Evolutionary conservation across 2,329 filamentous ascomycete genomes (phyloP), one percentile per base, ranked within the genome.

Genomic region (Hansfordia pulvinata): DNA sequence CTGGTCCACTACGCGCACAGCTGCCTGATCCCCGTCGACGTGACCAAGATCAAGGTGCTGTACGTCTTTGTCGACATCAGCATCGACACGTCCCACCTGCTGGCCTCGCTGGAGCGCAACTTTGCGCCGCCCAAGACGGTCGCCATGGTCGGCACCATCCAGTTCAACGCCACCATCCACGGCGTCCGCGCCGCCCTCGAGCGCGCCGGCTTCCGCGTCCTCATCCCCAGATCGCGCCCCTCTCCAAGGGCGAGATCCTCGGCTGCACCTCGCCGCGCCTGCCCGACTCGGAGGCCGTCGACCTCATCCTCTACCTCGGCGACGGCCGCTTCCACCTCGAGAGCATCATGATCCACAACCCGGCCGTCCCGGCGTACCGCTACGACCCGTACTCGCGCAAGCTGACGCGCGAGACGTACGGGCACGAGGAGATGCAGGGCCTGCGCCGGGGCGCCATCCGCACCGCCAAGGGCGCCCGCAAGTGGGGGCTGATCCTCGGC

Each of bases 271-370:
- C 86, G 1, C 90, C 90, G 0, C 67, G 68, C 13, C 61, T 88
- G 3, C 49, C 60, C 10, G 51, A 65, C 8, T 61, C 60, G 8
- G 66, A 69, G 24, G 56, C 53, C 21, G 70, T 86, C 31, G 63
- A 71, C 35, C 63, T 69, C 25, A 57, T 69, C 37, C 51, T 68
- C 29, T 48, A 63, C 33, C 33, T 54, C 15, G 40, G 52, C 9
- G 37, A 48, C 24, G 39, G 41, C 10, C 37, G 38, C 9, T 47
- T 39, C 20, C 90, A 98, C 50, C 77, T 98, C 22, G 90, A 98
- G 54, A 92, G 83, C 44, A 88, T 92, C 44, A 98, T 98, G 88
- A 98, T 98, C 38, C 90, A 96, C 48, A 98, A 98, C 54, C 90
- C 92, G 0, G 56, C 62, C 5, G 71, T 94, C 19, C 82, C 88